Evolutionary conservation across 768 basidiomycete genomes (phyloP).

Genomic region (Amanita exitialis): DNA sequence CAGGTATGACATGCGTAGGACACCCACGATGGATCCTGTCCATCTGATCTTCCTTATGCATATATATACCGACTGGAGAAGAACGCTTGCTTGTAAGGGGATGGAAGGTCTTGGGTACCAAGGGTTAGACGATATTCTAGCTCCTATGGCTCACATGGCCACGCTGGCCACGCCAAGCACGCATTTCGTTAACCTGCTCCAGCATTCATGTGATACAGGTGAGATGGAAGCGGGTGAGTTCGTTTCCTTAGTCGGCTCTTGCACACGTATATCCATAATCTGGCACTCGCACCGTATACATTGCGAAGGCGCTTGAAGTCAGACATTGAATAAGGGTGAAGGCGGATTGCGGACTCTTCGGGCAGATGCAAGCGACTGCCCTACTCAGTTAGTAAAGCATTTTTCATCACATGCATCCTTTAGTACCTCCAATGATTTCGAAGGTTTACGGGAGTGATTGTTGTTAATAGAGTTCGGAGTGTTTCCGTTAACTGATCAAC

Average conservation of each 20-base stretch:
- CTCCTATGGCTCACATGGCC: neutral
- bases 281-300: neutral
- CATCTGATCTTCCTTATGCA: slow-evolving; percentile 40
- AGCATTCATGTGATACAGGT: neutral
- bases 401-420: neutral
- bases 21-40: slow-evolving; percentile 27
- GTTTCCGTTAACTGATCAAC: neutral
- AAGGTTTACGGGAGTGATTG: neutral
- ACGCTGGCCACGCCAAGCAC: neutral
- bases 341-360: neutral
- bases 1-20: slow-evolving; percentile 43
- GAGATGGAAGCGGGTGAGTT: neutral
- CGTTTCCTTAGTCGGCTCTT: neutral
- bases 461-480: too few species aligned
- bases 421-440: neutral
- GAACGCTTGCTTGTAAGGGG: neutral
- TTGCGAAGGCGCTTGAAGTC: neutral
- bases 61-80: slow-evolving; percentile 26
- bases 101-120: neutral
- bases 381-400: neutral
- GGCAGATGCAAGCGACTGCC: neutral
- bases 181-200: neutral
- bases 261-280: neutral
- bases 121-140: neutral
- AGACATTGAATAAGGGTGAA: neutral